Base-by-base conservation (phyloP, 164 flowering plant genomes). In the Vitis riparia region DNA sequence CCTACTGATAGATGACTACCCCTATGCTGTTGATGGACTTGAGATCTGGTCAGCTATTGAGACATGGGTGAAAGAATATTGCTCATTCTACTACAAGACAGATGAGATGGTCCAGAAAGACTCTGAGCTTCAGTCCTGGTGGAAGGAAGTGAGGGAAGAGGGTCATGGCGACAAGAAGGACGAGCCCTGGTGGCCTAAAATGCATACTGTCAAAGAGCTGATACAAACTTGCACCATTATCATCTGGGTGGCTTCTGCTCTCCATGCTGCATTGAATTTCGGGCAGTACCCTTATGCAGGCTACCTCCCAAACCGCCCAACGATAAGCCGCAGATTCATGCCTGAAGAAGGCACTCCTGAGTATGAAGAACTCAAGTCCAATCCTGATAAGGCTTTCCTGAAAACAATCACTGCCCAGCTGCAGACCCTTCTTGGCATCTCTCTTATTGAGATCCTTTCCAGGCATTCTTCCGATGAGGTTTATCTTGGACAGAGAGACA, bases 111-210 rank as follows among this genome's bases (percentile, higher is more conserved):
- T 89, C 5, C 68, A 68, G 16, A 61, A 71, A 0, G 93, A 89
- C 63, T 1, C 65, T 0, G 93, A 89, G 67, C 87, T 89, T 30
- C 87, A 87, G 51, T 50, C 75, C 5, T 89, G 93, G 93, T 87
- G 93, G 93, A 78, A 79, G 62, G 93, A 89, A 57, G 59, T 89
- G 1, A 62, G 78, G 16, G 78, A 79, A 5, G 75, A 59, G 11
- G 93, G 91, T n/a, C 93, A 88, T 52, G 92, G 90, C 5, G 92
- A 88, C 81, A 76, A 75, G 80, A 79, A 81, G 56, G 71, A 84
- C 14, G 85, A 82, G 70, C 72, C 84, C 2, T 85, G 93, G 89
- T 86, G 90, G 88, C 90, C 86, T 0, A 79, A 76, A 65, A 79
- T 86, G 85, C 72, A 80, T 14, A 77, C 79, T 1, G 64, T 70